A percentile compares a stretch with the other conserved stretches of the same genome.
These are phyloP conservation scores for Canna indica DNA, from an alignment of 176 grass and related monocot species.

Conservation along the genomic window DNA sequence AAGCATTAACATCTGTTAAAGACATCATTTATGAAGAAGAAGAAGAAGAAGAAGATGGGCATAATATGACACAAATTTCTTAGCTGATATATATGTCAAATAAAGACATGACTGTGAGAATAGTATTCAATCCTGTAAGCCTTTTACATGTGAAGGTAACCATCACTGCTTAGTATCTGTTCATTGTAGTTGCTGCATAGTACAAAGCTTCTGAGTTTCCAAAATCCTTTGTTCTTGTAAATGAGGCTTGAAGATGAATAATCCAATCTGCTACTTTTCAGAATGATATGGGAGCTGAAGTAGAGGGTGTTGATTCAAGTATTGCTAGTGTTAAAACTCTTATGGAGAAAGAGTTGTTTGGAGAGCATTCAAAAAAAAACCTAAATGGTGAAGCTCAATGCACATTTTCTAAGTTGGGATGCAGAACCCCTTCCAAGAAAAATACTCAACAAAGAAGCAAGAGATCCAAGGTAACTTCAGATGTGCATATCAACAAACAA, in stretches of 20 bases:
- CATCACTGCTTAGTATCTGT: background rate
- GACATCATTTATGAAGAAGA: too few species aligned
- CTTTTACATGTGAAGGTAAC: background rate
- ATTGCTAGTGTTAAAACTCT: constrained; percentile 75
- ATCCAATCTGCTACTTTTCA: background rate
- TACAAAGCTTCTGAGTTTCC: background rate
- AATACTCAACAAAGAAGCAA: constrained; percentile 16
- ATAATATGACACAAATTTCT: background rate
- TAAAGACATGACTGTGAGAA: background rate
- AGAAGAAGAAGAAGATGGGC: too few species aligned
- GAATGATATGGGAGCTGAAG: constrained; percentile 5
- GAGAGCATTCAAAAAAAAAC: constrained; percentile 34
- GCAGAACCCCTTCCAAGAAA: constrained; percentile 16
- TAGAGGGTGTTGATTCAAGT: constrained; percentile 24
- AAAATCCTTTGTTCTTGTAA: background rate
- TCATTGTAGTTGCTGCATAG: background rate
- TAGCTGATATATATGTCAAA: background rate
- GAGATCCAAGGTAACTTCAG: constrained; percentile 14
- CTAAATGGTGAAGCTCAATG: constrained; percentile 27
- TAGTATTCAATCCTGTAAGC: background rate
- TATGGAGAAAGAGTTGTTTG: constrained; percentile 85
- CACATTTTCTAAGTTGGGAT: constrained; percentile 4
- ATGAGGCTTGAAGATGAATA: background rate
- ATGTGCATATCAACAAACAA: constrained; percentile 8
- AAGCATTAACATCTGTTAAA: too few species aligned